Evolutionary conservation across 139 green algal species (phyloP).

Genomic region (Dunaliella sp.): DNA sequence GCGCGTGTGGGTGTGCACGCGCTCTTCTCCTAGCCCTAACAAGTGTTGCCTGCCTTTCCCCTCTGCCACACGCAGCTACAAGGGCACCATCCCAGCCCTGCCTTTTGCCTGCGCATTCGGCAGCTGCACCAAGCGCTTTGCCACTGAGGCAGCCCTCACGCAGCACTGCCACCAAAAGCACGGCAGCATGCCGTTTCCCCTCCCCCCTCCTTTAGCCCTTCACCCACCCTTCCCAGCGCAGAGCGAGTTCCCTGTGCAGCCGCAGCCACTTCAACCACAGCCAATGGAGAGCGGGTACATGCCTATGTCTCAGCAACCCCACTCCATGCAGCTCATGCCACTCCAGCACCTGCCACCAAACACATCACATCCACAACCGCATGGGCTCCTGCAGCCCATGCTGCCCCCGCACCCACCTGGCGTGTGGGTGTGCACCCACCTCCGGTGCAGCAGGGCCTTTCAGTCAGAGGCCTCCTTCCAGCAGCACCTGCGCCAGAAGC

Average conservation of each 20-base stretch:
- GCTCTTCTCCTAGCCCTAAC: no score
- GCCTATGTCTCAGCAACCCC: no score
- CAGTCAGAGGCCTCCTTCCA: neutral
- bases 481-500: conserved; percentile 11
- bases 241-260: no score
- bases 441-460: neutral
- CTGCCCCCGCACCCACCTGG: neutral
- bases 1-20: no score
- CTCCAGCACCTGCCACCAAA: neutral
- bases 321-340: neutral
- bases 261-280: no score
- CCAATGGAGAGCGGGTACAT: no score
- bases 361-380: neutral
- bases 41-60: no score
- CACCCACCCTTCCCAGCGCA: no score
- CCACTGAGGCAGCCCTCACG: neutral
- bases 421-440: no score
- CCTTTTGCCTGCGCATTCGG: neutral
- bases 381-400: neutral
- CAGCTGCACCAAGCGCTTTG: neutral
- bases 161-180: neutral
- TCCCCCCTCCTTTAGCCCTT: neutral
- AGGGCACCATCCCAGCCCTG: neutral
- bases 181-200: neutral
- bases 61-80: no score